Conservation (phyloP, 2,329 filamentous ascomycete genomes). For the Didymella segeticola region DNA sequence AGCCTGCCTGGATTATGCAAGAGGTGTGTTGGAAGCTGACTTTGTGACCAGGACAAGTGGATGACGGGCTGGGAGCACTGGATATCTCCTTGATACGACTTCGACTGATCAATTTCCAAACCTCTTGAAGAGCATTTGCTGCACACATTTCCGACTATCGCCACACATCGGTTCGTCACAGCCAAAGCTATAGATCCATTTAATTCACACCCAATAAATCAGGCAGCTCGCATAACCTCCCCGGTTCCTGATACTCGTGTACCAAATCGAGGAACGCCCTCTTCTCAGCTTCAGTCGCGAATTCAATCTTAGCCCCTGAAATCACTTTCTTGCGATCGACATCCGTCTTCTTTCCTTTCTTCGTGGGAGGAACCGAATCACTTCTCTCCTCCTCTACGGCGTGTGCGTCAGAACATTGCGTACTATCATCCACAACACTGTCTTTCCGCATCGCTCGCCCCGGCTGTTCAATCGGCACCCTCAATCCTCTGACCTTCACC, state of each 20-base stretch:
- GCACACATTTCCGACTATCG: too few species aligned
- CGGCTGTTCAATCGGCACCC: slow-evolving; percentile 40
- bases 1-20: too few species aligned
- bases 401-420: too few species aligned
- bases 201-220: slow-evolving; percentile 44
- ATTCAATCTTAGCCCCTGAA: slow-evolving; percentile 53
- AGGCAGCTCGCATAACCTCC: slow-evolving; percentile 46
- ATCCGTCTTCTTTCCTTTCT: slow-evolving; percentile 13
- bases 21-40: too few species aligned
- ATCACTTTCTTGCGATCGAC: slow-evolving; percentile 50
- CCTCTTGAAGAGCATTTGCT: too few species aligned
- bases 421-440: slow-evolving; percentile 22
- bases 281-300: slow-evolving; percentile 52
- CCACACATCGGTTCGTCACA: too few species aligned
- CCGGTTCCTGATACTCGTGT: slow-evolving; percentile 45
- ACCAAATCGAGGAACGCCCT: slow-evolving; percentile 49
- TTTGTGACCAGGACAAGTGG: too few species aligned
- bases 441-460: slow-evolving; percentile 29
- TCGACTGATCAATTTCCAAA: too few species aligned
- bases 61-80: too few species aligned
- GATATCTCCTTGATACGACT: too few species aligned
- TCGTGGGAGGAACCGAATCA: background rate
- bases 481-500: slow-evolving; percentile 53
- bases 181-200: background rate
- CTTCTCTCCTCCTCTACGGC: background rate